Conservation (phyloP, 192 early-diverging fungal genomes). For the Rhizoclosmatium globosum region DNA sequence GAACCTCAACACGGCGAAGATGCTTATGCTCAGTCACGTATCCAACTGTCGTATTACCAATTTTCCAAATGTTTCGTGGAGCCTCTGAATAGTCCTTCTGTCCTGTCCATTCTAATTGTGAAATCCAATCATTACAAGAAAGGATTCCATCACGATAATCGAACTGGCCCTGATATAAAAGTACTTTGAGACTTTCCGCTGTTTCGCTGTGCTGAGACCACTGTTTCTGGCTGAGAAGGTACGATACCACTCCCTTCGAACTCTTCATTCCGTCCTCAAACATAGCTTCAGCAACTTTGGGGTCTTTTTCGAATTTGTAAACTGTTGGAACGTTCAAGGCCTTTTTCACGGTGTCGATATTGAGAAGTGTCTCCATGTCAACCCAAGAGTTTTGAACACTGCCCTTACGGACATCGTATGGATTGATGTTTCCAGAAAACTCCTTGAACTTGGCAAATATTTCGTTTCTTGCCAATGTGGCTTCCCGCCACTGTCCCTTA, state of each 20-base stretch:
- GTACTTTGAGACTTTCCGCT: constrained; percentile 38
- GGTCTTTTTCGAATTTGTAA: constrained; percentile 58
- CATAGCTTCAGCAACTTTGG: constrained; percentile 59
- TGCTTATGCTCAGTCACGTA: constrained; percentile 64
- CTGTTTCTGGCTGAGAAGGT: constrained; percentile 49
- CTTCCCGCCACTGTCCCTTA: constrained; percentile 58
- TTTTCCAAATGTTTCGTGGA: constrained; percentile 45
- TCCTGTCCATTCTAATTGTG: constrained; percentile 63
- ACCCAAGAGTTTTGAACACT: constrained; percentile 68
- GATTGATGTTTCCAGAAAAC: constrained; percentile 75
- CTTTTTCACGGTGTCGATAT: constrained; percentile 57
- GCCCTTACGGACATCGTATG: constrained; percentile 79
- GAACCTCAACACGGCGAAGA: constrained; percentile 64
- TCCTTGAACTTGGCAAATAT: constrained; percentile 75
- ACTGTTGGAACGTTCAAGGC: constrained; percentile 67
- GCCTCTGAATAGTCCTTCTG: constrained; percentile 54
- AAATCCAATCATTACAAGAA: constrained; percentile 75
- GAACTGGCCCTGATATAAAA: constrained; percentile 82
- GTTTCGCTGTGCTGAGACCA: neutral
- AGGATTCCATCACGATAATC: constrained; percentile 83
- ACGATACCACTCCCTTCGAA: constrained; percentile 59
- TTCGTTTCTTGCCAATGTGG: constrained; percentile 52
- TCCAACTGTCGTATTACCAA: constrained; percentile 55
- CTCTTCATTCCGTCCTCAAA: constrained; percentile 73
- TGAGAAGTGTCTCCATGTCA: constrained; percentile 68